Conservation (phyloP, 345 rosid genomes). For the Balakata baccata region DNA sequence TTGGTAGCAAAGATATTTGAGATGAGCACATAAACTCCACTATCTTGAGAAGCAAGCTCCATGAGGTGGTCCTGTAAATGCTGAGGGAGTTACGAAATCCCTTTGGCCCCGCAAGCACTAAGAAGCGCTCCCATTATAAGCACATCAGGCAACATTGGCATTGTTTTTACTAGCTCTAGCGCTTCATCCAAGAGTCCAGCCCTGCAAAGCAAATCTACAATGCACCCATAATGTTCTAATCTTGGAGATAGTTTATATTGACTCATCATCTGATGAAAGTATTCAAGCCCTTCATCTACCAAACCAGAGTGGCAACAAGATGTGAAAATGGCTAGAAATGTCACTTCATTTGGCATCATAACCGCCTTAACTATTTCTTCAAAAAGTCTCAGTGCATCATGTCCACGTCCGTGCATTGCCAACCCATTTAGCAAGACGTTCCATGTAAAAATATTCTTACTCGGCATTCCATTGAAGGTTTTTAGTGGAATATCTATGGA, state of each 20-base stretch:
- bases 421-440: conserved; percentile 40
- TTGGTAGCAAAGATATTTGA: conserved; percentile 40
- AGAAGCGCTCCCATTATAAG: conserved; percentile 49
- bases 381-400: conserved; percentile 28
- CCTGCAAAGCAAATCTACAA: conserved; percentile 33
- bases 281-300: conserved; percentile 41
- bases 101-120: conserved; percentile 41
- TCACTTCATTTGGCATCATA: conserved; percentile 40
- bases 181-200: conserved; percentile 48
- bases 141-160: conserved; percentile 44
- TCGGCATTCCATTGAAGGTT: conserved; percentile 30
- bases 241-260: conserved; percentile 33
- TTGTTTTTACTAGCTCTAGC: conserved; percentile 27
- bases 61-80: conserved; percentile 28
- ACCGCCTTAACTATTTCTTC: conserved; percentile 39
- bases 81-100: conserved; percentile 26
- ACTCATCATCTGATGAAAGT: conserved; percentile 34
- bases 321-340: conserved; percentile 44
- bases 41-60: conserved; percentile 27
- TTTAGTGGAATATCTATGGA: conserved; percentile 37
- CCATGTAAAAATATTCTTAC: conserved; percentile 44
- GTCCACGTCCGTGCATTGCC: conserved; percentile 44
- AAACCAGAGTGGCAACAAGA: conserved; percentile 38
- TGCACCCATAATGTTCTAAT: conserved; percentile 41
- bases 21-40: conserved; percentile 44